Evolutionary conservation across 2,329 filamentous ascomycete species (phyloP).

Genomic region (Beauveria bassiana): DNA sequence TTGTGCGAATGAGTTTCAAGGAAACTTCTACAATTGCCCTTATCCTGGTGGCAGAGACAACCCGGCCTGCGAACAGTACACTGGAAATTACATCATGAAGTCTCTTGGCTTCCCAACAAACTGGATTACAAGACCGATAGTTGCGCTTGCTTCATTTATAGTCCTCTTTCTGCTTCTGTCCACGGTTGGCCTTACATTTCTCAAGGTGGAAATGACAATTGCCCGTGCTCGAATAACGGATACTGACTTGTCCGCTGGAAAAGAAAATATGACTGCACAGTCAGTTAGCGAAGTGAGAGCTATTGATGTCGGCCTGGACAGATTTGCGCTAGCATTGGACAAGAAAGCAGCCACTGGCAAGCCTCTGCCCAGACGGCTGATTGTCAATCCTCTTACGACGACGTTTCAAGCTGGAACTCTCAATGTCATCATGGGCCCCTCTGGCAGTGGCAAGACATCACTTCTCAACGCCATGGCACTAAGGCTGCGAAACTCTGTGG

Average conservation of each 20-base stretch:
- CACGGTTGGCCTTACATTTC: constrained; percentile 53
- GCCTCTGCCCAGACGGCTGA: constrained; percentile 46
- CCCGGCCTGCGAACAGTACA: constrained; percentile 60
- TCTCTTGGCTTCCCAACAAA: constrained; percentile 59
- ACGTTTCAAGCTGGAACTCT: constrained; percentile 60
- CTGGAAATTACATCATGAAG: constrained; percentile 60
- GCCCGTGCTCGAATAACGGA: constrained; percentile 52
- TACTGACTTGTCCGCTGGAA: constrained; percentile 58
- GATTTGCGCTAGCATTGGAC: constrained; percentile 56
- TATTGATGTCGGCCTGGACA: constrained; percentile 57
- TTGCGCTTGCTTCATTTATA: constrained; percentile 54
- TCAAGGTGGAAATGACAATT: constrained; percentile 62
- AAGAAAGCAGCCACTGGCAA: constrained; percentile 49
- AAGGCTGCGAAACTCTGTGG: constrained; percentile 52
- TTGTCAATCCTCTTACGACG: constrained; percentile 59
- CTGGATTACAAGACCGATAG: constrained; percentile 61
- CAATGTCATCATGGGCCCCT: constrained; percentile 76
- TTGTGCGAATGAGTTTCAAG: constrained; percentile 64
- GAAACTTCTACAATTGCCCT: constrained; percentile 67
- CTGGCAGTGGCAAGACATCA: constrained; percentile 69
- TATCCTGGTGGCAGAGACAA: constrained; percentile 52
- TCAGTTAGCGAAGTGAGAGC: constrained; percentile 46
- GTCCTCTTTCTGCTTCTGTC: constrained; percentile 56
- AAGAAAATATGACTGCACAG: constrained; percentile 56
- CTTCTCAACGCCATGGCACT: constrained; percentile 66